Conservation (phyloP, 2,329 filamentous ascomycete species). For the Fusarium stilboides region DNA sequence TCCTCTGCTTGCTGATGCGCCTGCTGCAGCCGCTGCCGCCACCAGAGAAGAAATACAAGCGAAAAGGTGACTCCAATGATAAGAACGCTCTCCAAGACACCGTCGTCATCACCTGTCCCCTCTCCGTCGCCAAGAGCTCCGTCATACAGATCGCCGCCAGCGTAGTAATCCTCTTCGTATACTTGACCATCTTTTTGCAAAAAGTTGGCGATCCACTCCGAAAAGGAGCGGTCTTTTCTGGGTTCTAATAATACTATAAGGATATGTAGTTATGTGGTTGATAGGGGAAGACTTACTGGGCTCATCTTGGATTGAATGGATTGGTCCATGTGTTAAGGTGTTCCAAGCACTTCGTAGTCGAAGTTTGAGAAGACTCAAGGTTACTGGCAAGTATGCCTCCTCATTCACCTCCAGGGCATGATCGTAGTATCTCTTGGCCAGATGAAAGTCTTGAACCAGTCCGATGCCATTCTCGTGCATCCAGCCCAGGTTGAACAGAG, state of each 20-base stretch:
- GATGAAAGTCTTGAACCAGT: slow-evolving; percentile 94
- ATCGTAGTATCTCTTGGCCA: slow-evolving; percentile 97
- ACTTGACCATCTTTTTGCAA: slow-evolving; percentile 77
- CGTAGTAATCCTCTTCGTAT: slow-evolving; percentile 74
- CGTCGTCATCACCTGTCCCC: slow-evolving; percentile 77
- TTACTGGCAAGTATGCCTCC: slow-evolving; percentile 94
- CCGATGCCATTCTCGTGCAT: slow-evolving; percentile 99
- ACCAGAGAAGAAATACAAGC: slow-evolving; percentile 85
- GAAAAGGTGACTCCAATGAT: slow-evolving; percentile 84
- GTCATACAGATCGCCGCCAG: slow-evolving; percentile 67
- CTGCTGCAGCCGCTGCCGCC: slow-evolving; percentile 79
- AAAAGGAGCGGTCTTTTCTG: slow-evolving; percentile 81
- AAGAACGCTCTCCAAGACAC: slow-evolving; percentile 85
- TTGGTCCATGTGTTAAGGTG: slow-evolving; percentile 86
- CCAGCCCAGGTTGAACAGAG: slow-evolving; percentile 97
- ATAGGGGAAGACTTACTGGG: slow-evolving; percentile 72
- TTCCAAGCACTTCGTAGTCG: slow-evolving; percentile 94
- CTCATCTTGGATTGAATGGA: slow-evolving; percentile 94
- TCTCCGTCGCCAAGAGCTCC: slow-evolving; percentile 72
- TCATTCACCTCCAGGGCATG: slow-evolving; percentile 90
- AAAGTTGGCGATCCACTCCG: slow-evolving; percentile 91
- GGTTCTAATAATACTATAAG: slow-evolving; percentile 66
- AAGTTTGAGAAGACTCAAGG: slow-evolving; percentile 88
- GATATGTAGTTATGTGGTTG: background rate
- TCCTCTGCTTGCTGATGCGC: slow-evolving; percentile 60